Conservation (phyloP, 2,329 filamentous ascomycete genomes). For the Zalaria sp. region DNA sequence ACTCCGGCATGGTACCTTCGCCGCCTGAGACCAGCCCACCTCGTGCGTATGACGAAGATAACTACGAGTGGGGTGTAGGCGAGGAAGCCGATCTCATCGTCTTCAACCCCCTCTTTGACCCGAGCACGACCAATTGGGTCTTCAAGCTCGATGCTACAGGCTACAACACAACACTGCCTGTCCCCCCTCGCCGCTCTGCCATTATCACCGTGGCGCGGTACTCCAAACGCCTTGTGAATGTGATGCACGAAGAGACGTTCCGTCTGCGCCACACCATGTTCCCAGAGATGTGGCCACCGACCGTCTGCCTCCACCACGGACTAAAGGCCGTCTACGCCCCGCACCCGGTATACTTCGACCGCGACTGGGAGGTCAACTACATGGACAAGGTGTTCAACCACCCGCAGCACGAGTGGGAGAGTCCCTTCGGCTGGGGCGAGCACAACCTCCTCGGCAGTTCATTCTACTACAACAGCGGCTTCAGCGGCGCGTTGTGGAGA, state of each 20-base stretch:
- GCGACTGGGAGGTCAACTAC: constrained; percentile 45
- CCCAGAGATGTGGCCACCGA: constrained; percentile 67
- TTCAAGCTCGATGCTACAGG: constrained; percentile 55
- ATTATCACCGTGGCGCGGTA: constrained; percentile 65
- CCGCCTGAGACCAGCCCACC: constrained; percentile 53
- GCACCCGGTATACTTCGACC: constrained; percentile 67
- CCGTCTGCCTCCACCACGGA: constrained; percentile 60
- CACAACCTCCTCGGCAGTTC: constrained; percentile 36
- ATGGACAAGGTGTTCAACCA: constrained; percentile 35
- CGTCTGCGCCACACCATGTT: constrained; percentile 58
- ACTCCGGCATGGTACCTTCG: constrained; percentile 37
- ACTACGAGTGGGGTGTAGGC: constrained; percentile 62
- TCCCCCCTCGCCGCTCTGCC: constrained; percentile 58
- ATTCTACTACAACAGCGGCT: constrained; percentile 38
- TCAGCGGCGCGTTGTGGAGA: constrained; percentile 33
- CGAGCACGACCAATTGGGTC: constrained; percentile 58
- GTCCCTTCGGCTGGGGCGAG: constrained; percentile 36
- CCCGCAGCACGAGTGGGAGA: constrained; percentile 28
- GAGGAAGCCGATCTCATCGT: constrained; percentile 63
- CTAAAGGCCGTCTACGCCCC: constrained; percentile 67
- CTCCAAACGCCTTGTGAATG: constrained; percentile 55
- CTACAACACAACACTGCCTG: constrained; percentile 39
- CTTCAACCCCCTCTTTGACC: constrained; percentile 68
- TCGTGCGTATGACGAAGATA: constrained; percentile 42
- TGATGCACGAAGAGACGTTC: constrained; percentile 66